These are phyloP conservation scores for Penicillium frequentans DNA, from an alignment of 2,329 filamentous ascomycete genomes.

Conservation along the genomic window DNA sequence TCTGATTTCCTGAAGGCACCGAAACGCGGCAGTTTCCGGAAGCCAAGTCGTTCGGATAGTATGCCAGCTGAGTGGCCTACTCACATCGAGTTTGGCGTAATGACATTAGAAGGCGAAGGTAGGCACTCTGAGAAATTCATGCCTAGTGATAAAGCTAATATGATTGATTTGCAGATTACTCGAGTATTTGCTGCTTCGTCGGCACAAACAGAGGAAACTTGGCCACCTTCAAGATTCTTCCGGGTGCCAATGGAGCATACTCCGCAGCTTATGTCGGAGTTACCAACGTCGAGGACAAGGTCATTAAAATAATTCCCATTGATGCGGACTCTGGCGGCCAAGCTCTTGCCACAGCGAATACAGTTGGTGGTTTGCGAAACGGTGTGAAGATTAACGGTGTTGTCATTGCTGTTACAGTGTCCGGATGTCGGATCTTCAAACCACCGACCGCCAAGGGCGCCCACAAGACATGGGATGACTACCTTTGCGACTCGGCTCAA, in stretches of 20 bases:
- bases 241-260: slow-evolving; percentile 68
- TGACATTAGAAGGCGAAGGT: slow-evolving; percentile 88
- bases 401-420: slow-evolving; percentile 71
- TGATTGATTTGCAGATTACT: slow-evolving; percentile 62
- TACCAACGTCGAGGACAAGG: slow-evolving; percentile 62
- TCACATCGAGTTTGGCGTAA: slow-evolving; percentile 83
- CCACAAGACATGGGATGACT: slow-evolving; percentile 82
- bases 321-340: slow-evolving; percentile 73
- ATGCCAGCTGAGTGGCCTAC: slow-evolving; percentile 71
- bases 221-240: slow-evolving; percentile 86
- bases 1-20: slow-evolving; percentile 74
- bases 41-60: slow-evolving; percentile 51
- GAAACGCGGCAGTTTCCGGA: slow-evolving; percentile 70
- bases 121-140: slow-evolving; percentile 13
- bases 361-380: slow-evolving; percentile 73
- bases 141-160: slow-evolving; percentile 21
- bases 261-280: slow-evolving; percentile 70
- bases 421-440: slow-evolving; percentile 82
- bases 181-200: slow-evolving; percentile 88
- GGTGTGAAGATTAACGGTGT: slow-evolving; percentile 77
- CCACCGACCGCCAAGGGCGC: slow-evolving; percentile 86
- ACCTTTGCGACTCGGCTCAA: slow-evolving; percentile 75
- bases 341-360: slow-evolving; percentile 71
- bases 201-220: slow-evolving; percentile 84
- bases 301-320: slow-evolving; percentile 79